Evolutionary conservation across 2,329 filamentous ascomycete species (phyloP).

Genomic region (Botryotinia convoluta): DNA sequence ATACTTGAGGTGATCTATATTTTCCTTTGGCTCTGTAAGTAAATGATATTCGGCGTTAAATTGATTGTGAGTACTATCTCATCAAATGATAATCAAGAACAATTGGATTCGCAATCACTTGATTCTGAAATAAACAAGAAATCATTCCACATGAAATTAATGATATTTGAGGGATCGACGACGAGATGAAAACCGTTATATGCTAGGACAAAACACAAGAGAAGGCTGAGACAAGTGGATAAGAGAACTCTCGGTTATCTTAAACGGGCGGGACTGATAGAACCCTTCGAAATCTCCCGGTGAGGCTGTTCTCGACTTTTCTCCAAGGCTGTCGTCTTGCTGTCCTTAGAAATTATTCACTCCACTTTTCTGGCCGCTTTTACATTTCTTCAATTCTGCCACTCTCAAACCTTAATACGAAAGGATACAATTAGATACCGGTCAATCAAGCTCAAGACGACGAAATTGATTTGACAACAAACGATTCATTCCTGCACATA

Average conservation of each 20-base stretch:
- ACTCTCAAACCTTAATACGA: not conserved
- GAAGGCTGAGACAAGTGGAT: constrained; percentile 5
- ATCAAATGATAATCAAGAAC: not conserved
- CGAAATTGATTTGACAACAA: not conserved
- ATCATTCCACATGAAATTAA: not conserved
- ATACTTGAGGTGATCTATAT: not conserved
- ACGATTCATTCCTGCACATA: not conserved
- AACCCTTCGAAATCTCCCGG: not conserved
- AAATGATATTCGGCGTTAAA: not conserved
- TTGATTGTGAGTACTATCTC: not conserved
- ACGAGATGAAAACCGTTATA: not conserved
- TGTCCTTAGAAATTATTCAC: constrained; percentile 1
- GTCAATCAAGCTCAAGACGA: constrained; percentile 10
- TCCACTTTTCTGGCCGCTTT: constrained; percentile 17
- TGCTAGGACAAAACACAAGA: not conserved
- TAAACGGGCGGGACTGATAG: not conserved
- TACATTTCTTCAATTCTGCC: constrained; percentile 15
- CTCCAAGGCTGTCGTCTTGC: not conserved
- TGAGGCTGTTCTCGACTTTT: constrained; percentile 6
- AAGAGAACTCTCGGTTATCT: constrained; percentile 10
- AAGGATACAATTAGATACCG: constrained; percentile 4
- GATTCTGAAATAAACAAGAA: not conserved
- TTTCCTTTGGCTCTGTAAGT: not conserved
- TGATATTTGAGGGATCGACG: not conserved
- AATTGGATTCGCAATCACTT: not conserved